phyloP scores from a whole-genome alignment of 140 eudicot genomes.

The Cichorium intybus region DNA sequence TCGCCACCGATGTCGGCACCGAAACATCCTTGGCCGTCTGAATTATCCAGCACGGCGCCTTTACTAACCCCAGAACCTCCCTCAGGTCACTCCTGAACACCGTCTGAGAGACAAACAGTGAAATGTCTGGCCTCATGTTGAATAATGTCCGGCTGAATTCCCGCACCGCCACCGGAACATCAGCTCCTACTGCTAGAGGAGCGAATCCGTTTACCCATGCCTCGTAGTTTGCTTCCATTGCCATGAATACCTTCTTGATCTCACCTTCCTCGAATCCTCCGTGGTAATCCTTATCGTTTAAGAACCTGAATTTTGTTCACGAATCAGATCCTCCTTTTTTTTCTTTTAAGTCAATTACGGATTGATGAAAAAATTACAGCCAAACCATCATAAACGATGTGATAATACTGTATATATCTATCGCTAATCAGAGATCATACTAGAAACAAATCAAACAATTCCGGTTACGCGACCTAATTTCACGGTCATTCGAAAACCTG shows the following conservation, averaged over 20 bases:
- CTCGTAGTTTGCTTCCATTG: constrained; percentile 76
- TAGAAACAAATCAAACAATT: not conserved
- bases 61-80: constrained; percentile 66
- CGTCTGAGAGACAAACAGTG: constrained; percentile 56
- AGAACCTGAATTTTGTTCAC: constrained; percentile 38
- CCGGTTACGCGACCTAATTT: not conserved
- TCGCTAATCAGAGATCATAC: constrained; percentile 3
- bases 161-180: constrained; percentile 79
- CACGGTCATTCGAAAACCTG: not conserved
- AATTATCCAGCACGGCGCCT: constrained; percentile 63
- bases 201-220: constrained; percentile 88
- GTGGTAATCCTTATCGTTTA: constrained; percentile 66
- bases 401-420: not conserved
- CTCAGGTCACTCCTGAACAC: constrained; percentile 72
- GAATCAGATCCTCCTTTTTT: not conserved
- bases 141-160: constrained; percentile 86
- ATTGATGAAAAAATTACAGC: not conserved
- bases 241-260: constrained; percentile 60
- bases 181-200: constrained; percentile 88
- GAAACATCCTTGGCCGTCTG: constrained; percentile 83
- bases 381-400: too few species aligned
- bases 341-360: not conserved
- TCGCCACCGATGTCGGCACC: constrained; percentile 74
- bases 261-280: constrained; percentile 77
- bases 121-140: constrained; percentile 90